A percentile compares a stretch with the other conserved stretches of the same genome.
Conservation (phyloP, 305 asterid species). For the Rubia balearica region DNA sequence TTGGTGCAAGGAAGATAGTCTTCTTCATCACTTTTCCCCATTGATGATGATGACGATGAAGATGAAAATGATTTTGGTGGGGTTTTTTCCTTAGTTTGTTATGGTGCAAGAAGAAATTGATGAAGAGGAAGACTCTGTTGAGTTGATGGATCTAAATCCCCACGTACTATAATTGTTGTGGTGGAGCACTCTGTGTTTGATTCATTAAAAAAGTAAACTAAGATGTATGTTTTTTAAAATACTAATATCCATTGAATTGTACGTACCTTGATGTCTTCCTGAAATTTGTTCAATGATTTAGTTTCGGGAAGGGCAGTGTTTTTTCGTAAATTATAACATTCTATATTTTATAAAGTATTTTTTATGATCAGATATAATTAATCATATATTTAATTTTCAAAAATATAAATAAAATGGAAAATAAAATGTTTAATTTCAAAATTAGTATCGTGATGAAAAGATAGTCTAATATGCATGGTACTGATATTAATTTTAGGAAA, state of each 20-base stretch:
- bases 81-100: neutral
- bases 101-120: neutral
- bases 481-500: too few relatives aligned
- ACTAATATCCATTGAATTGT: neutral
- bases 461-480: too few relatives aligned
- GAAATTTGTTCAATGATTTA: too few relatives aligned
- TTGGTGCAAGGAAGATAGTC: slow-evolving; percentile 27
- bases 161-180: neutral
- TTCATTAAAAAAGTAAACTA: neutral
- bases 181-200: neutral
- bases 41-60: neutral
- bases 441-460: too few relatives aligned
- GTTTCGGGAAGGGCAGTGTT: too few relatives aligned
- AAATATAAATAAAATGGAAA: too few relatives aligned
- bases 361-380: too few relatives aligned
- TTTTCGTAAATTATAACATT: too few relatives aligned
- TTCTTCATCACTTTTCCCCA: slow-evolving; percentile 12
- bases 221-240: neutral
- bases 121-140: neutral
- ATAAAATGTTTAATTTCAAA: too few relatives aligned
- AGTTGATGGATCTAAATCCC: too few relatives aligned
- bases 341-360: too few relatives aligned
- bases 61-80: neutral
- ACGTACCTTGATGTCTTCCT: neutral
- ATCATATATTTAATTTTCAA: too few relatives aligned